These are phyloP conservation scores for Solanum commersonii DNA, from an alignment of 257 asterid species.

Conservation along the genomic window DNA sequence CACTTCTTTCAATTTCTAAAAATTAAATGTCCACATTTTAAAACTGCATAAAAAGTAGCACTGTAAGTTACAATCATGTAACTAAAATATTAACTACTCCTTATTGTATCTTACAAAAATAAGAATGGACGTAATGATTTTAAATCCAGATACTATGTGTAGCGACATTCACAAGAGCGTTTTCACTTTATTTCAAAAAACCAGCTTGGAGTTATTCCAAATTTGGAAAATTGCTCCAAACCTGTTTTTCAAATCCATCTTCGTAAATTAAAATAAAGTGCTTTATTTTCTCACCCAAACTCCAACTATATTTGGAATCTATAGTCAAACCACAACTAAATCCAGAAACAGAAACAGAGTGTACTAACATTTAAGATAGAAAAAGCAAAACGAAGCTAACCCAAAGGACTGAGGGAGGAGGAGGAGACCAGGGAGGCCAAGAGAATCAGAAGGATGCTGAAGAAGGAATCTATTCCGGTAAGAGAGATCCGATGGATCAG, in stretches of 20 bases:
- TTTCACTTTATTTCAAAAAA: neutral
- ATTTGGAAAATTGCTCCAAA: neutral
- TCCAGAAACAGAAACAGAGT: no score
- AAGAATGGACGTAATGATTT: neutral
- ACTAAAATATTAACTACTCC: neutral
- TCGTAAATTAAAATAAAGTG: neutral
- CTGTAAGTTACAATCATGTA: neutral
- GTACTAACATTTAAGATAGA: neutral
- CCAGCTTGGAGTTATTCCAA: neutral
- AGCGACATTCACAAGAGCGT: neutral
- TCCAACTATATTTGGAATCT: no score
- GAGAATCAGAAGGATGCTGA: slow-evolving; percentile 67
- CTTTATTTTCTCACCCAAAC: no score
- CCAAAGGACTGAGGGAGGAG: slow-evolving; percentile 95
- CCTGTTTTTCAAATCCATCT: neutral
- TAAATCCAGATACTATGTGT: neutral
- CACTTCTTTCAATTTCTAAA: neutral
- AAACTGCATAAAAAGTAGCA: neutral
- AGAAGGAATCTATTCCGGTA: slow-evolving; percentile 81
- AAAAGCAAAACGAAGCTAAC: slow-evolving; percentile 11
- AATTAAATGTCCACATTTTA: neutral
- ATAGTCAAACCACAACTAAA: neutral
- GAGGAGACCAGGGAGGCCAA: slow-evolving; percentile 87
- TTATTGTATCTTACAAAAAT: neutral
- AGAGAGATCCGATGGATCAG: slow-evolving; percentile 64